Percentiles rank a stretch among this genome's conserved stretches.
Conservation (phyloP, 306 rosid genomes). For the Medicago arabica region DNA sequence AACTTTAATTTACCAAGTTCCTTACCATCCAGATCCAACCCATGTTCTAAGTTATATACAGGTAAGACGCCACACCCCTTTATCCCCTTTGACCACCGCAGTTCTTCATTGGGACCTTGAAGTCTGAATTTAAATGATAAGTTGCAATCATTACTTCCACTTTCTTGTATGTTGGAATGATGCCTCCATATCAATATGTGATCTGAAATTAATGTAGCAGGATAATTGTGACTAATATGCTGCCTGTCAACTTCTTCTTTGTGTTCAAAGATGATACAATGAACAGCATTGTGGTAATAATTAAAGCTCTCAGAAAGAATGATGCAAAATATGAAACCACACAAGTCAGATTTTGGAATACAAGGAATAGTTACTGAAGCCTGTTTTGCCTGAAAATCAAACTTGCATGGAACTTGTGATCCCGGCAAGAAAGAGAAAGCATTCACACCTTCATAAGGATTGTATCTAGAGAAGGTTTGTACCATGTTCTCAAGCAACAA, state of each 20-base stretch:
- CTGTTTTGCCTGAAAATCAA: not conserved
- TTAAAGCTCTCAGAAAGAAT: not conserved
- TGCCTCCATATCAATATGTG: not conserved
- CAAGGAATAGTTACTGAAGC: conserved; percentile 17
- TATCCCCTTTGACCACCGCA: not conserved
- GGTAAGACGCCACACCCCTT: conserved; percentile 33
- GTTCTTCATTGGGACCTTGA: fast-evolving
- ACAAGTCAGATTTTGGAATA: not conserved
- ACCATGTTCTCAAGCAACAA: too few relatives aligned
- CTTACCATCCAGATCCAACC: not conserved
- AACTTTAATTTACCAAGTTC: not conserved
- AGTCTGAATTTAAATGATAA: conserved; percentile 1
- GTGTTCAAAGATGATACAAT: not conserved
- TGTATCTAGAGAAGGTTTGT: not conserved
- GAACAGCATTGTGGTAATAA: not conserved
- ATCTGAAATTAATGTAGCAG: not conserved
- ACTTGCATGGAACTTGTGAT: not conserved
- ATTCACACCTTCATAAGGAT: not conserved
- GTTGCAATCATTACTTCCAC: not conserved
- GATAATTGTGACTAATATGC: not conserved
- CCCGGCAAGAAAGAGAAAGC: not conserved
- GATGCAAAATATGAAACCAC: conserved; percentile 14
- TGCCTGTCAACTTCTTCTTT: not conserved
- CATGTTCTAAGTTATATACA: not conserved
- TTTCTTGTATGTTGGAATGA: not conserved